phyloP scores from a whole-genome alignment of 345 rosid species.

The Eucalyptus erythrocorys region DNA sequence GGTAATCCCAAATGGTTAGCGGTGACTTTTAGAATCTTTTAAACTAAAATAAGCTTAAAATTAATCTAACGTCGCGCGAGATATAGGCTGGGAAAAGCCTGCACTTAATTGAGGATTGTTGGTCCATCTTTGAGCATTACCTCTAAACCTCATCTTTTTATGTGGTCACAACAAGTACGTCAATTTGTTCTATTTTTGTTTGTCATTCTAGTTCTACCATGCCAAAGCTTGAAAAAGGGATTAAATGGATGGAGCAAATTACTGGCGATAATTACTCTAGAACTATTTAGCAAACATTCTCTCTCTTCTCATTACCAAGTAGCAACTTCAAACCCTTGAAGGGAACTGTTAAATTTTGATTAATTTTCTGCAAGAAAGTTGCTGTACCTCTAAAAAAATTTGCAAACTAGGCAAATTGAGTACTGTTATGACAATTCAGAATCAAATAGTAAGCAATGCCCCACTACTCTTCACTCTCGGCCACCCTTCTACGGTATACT shows the following conservation, averaged over 20 bases:
- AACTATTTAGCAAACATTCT: background rate
- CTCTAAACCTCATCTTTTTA: too few relatives aligned
- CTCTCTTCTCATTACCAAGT: background rate
- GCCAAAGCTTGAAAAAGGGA: too few relatives aligned
- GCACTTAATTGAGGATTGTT: too few relatives aligned
- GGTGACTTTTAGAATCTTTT: too few relatives aligned
- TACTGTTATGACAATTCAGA: background rate
- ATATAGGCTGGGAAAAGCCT: fast-evolving
- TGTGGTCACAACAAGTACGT: too few relatives aligned
- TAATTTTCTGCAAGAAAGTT: too few relatives aligned
- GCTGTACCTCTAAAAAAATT: too few relatives aligned
- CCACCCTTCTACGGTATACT: too few relatives aligned
- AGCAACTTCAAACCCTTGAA: background rate
- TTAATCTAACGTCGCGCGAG: fast-evolving
- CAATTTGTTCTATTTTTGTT: too few relatives aligned
- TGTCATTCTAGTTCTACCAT: too few relatives aligned
- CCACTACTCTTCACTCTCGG: background rate
- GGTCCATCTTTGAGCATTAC: too few relatives aligned
- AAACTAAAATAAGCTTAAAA: fast-evolving
- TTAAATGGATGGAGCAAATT: too few relatives aligned
- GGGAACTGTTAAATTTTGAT: background rate
- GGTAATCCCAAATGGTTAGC: fast-evolving
- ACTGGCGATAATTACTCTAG: background rate
- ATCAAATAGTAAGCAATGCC: background rate
- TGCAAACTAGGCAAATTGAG: background rate